Conservation (phyloP, 768 basidiomycete genomes). For the Naganishia vaughanmartiniae region DNA sequence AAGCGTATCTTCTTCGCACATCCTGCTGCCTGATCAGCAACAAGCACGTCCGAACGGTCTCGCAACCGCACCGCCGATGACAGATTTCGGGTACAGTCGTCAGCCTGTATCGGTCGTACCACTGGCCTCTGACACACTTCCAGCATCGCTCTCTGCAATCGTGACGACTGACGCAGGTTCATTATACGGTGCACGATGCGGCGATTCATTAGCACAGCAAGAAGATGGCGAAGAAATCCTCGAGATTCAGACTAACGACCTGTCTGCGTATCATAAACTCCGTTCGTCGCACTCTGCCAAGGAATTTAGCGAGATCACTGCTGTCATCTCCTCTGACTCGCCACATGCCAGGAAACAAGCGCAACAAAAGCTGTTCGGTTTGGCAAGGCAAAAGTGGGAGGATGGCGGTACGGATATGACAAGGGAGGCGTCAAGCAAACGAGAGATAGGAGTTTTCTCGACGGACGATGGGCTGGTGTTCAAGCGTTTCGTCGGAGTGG, state of each 20-base stretch:
- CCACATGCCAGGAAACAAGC: background rate
- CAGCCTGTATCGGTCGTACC: background rate
- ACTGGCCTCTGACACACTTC: background rate
- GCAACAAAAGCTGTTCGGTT: background rate
- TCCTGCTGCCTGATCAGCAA: background rate
- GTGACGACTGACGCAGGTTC: background rate
- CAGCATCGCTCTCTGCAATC: background rate
- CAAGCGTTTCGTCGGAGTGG: slow-evolving; percentile 13
- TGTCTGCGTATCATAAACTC: slow-evolving; percentile 15
- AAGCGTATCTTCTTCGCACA: background rate
- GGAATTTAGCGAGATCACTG: slow-evolving; percentile 10
- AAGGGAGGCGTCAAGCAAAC: background rate
- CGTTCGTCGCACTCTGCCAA: slow-evolving; percentile 3
- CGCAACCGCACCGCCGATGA: background rate
- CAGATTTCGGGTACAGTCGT: background rate
- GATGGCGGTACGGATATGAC: background rate
- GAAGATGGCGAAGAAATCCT: background rate
- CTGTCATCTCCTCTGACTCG: background rate
- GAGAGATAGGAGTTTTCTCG: background rate
- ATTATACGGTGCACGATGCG: background rate
- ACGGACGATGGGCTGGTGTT: slow-evolving; percentile 12
- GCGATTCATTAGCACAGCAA: background rate
- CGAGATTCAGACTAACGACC: slow-evolving; percentile 16
- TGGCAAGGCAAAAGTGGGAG: background rate
- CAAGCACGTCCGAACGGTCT: slow-evolving; percentile 2